Evolutionary conservation across 805 yeast genomes (phyloP), one percentile per base, ranked within the genome.

Genomic region (Candida arabinofermentans): DNA sequence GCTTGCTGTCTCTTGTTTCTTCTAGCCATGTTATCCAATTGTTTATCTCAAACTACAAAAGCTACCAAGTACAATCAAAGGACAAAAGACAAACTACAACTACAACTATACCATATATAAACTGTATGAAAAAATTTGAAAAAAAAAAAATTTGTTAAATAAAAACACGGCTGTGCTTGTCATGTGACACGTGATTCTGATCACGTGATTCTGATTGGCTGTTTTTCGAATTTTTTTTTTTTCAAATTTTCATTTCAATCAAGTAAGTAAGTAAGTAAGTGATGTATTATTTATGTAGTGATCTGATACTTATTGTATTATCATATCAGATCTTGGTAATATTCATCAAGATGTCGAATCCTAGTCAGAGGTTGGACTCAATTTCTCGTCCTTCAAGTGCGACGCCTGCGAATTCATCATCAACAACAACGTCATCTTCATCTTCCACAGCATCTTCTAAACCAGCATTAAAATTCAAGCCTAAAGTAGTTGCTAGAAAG

Each of bases 401-500:
- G 12, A 53, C 53, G 13, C 36, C 51, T 8, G 24, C 43, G 2
- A 35, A 34, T 17, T 17, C 45, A 34, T 24, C 42, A 0, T n/a
- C n/a, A n/a, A n/a, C n/a, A n/a, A n/a, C n/a, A n/a, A n/a, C n/a
- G n/a, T n/a, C n/a, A n/a, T n/a, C n/a, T n/a, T n/a, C n/a, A n/a
- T n/a, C n/a, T n/a, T n/a, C n/a, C n/a, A n/a, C n/a, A n/a, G n/a
- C n/a, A n/a, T 30, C 49, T 7, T 13, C 43, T 2, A 77, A 78
- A 52, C 75, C 86, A 7, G 70, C 78, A 2, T 65, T 84, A 46
- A 83, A 83, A 61, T 90, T 90, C 65, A 80, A 81, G 61, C 97
- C 97, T 2, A 90, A 90, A 61, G 82, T 73, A 2, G 96, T 90
- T 33, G 89, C 89, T 0, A 71, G 97, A 63, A 79, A 87, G 58